Evolutionary conservation across 805 yeast species (phyloP).

Genomic region (Komagataella pastoris): DNA sequence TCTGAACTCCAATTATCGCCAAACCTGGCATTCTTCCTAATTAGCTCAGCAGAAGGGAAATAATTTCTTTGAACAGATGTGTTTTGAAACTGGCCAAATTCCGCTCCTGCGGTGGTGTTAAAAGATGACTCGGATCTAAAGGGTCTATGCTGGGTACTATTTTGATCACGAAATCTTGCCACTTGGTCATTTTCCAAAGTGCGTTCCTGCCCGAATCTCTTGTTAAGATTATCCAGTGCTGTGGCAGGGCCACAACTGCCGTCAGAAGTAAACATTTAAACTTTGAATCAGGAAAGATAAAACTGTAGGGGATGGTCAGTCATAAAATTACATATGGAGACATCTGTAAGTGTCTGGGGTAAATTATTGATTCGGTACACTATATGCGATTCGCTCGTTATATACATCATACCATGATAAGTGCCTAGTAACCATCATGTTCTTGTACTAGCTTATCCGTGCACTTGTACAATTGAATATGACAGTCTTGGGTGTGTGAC

Average conservation of each 20-base stretch:
- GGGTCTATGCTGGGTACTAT: background rate
- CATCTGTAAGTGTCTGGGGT: background rate
- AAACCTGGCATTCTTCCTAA: background rate
- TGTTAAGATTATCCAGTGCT: slow-evolving; percentile 1
- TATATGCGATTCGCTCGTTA: background rate
- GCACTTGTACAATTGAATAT: slow-evolving; percentile 49
- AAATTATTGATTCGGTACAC: background rate
- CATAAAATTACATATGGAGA: background rate
- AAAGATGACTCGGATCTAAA: background rate
- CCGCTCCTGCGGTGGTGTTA: background rate
- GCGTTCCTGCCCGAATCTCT: background rate
- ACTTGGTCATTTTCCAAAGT: background rate
- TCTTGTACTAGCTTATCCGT: slow-evolving; percentile 15
- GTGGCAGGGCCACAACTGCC: slow-evolving; percentile 1
- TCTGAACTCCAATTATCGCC: background rate
- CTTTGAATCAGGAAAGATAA: background rate
- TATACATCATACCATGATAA: background rate
- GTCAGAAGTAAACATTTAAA: background rate
- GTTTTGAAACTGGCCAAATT: background rate
- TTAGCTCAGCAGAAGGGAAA: background rate
- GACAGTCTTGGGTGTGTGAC: slow-evolving; percentile 65
- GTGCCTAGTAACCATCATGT: slow-evolving; percentile 1
- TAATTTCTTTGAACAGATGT: background rate
- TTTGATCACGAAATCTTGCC: background rate
- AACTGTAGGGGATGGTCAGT: background rate